These are phyloP conservation scores for Hortiboletus flavorubellus DNA, from an alignment of 768 basidiomycete species.

Conservation along the genomic window DNA sequence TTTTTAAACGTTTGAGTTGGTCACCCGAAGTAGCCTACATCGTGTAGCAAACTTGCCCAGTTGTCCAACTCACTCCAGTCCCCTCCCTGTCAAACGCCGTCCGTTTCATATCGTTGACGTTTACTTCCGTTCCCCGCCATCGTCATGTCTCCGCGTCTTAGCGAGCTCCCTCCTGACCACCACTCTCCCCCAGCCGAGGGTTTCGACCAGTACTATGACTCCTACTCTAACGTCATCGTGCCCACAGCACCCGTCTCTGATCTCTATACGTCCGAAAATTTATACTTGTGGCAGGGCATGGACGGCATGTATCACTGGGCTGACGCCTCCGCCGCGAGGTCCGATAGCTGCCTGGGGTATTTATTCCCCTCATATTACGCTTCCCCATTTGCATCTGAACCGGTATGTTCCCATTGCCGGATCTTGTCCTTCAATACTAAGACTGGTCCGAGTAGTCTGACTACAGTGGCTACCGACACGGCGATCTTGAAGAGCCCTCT, in stretches of 20 bases:
- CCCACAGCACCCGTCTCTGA: conserved; percentile 15
- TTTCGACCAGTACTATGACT: conserved; percentile 25
- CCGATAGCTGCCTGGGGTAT: conserved; percentile 24
- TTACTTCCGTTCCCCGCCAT: conserved; percentile 12
- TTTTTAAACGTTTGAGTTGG: conserved; percentile 21
- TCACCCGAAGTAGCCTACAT: conserved; percentile 13
- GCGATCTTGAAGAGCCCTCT: conserved; percentile 12
- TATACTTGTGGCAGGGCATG: conserved; percentile 27
- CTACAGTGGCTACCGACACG: conserved; percentile 17
- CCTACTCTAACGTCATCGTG: conserved; percentile 15
- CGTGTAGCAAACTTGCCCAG: conserved; percentile 17
- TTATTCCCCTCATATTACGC: conserved; percentile 13
- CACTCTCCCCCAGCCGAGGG: conserved; percentile 9
- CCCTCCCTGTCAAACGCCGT: conserved; percentile 2
- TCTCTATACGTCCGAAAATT: conserved; percentile 27
- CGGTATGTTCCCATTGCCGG: conserved; percentile 14
- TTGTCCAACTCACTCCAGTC: conserved; percentile 13
- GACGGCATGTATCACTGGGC: conserved; percentile 28
- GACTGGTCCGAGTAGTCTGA: conserved; percentile 9
- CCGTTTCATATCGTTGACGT: conserved; percentile 27
- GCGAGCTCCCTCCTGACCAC: conserved; percentile 20
- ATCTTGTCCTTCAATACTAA: conserved; percentile 5
- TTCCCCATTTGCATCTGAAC: conserved; percentile 17
- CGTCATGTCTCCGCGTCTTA: conserved; percentile 26
- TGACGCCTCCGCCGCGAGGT: conserved; percentile 23